Evolutionary conservation across 192 early-diverging fungal genomes (phyloP).

Genomic region (Chytriomyces sp.): DNA sequence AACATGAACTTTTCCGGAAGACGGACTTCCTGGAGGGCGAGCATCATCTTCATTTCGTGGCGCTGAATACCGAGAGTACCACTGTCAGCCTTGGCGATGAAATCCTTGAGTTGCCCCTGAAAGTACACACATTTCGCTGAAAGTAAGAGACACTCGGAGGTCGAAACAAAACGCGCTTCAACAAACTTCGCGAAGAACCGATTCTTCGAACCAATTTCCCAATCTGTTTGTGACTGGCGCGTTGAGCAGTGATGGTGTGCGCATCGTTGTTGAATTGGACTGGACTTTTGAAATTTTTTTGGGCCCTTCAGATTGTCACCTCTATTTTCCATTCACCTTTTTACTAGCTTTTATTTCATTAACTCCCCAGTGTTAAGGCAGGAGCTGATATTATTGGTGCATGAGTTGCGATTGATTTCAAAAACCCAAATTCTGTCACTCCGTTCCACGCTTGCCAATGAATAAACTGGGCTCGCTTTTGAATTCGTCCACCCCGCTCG

Average conservation of each 20-base stretch:
- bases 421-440: too few species aligned
- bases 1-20: constrained; percentile 30
- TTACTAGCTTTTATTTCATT: too few species aligned
- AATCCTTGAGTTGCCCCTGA: constrained; percentile 43
- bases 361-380: too few species aligned
- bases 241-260: background rate
- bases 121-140: background rate
- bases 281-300: background rate
- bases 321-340: background rate
- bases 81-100: constrained; percentile 34
- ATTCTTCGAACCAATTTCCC: constrained; percentile 57
- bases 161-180: background rate
- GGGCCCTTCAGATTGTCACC: background rate
- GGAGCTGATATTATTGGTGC: too few species aligned
- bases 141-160: constrained; percentile 4
- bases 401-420: too few species aligned
- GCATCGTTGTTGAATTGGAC: background rate
- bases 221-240: constrained; percentile 35
- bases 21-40: constrained; percentile 23
- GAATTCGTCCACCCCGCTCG: too few species aligned
- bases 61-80: constrained; percentile 36
- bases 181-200: constrained; percentile 46
- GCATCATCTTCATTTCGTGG: constrained; percentile 25
- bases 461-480: too few species aligned
- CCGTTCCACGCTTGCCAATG: too few species aligned